Evolutionary conservation across 345 rosid genomes (phyloP).

Genomic region (Arabidopsis arenosa): DNA sequence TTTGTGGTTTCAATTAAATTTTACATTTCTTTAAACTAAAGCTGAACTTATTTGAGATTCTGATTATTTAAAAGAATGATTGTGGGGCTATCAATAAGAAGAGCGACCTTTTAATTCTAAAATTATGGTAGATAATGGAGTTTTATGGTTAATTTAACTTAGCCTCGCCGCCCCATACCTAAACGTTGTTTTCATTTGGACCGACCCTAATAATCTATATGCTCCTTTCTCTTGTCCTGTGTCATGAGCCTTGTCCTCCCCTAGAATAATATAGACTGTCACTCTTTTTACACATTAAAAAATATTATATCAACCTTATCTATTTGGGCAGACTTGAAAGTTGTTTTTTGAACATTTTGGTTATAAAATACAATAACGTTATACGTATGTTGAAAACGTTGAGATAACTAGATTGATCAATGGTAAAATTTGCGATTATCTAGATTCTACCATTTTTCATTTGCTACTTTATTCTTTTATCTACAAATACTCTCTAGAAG

Average conservation of each 20-base stretch:
- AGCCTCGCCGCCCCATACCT: slow-evolving; percentile 55
- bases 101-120: slow-evolving; percentile 34
- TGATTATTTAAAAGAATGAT: slow-evolving; percentile 28
- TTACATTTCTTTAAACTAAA: background rate
- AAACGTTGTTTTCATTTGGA: slow-evolving; percentile 42
- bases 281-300: slow-evolving; percentile 26
- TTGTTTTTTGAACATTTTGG: background rate
- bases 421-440: background rate
- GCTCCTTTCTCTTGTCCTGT: slow-evolving; percentile 41
- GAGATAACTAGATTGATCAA: background rate
- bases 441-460: slow-evolving; percentile 1
- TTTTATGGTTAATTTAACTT: slow-evolving; percentile 27
- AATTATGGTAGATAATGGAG: slow-evolving; percentile 44
- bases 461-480: slow-evolving; percentile 1
- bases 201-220: slow-evolving; percentile 36
- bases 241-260: slow-evolving; percentile 44
- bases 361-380: background rate
- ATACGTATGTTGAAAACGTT: background rate
- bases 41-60: background rate
- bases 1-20: background rate
- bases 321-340: slow-evolving; percentile 1
- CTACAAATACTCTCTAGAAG: background rate
- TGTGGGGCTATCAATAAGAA: slow-evolving; percentile 23
- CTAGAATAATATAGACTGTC: slow-evolving; percentile 43
- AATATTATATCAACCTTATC: slow-evolving; percentile 23